phyloP scores from a whole-genome alignment of 139 green algal species.

The Closterium sp. region DNA sequence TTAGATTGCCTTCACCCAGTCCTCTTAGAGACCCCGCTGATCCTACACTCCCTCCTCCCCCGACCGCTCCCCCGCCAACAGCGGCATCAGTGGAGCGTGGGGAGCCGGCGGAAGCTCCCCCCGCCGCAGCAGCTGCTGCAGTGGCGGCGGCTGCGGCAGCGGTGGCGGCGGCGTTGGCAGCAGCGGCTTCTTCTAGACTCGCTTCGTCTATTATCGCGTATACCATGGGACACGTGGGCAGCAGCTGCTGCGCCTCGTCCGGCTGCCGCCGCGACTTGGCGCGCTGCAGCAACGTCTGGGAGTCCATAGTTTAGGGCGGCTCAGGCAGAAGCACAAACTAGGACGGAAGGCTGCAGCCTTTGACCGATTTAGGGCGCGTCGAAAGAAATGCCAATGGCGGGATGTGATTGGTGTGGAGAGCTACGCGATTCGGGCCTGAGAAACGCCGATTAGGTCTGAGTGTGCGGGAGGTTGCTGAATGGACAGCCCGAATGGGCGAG shows the following conservation, averaged over 20 bases:
- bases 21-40: neutral
- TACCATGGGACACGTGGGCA: constrained; percentile 4
- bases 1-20: neutral
- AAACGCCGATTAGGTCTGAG: neutral
- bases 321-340: neutral
- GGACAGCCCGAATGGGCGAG: neutral
- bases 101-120: neutral
- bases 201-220: constrained; percentile 1
- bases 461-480: neutral
- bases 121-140: neutral
- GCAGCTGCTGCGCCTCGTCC: neutral
- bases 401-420: neutral
- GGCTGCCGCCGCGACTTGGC: constrained; percentile 1
- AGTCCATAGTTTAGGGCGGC: neutral
- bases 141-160: neutral
- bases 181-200: neutral
- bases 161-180: neutral
- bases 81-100: neutral
- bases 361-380: neutral
- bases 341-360: neutral
- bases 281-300: neutral
- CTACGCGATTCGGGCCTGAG: neutral
- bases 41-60: neutral
- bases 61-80: neutral
- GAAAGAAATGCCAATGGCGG: neutral